Percentiles rank a stretch among this genome's conserved stretches.
phyloP scores from a whole-genome alignment of 441 rosid genomes.

The Adansonia gregorii region DNA sequence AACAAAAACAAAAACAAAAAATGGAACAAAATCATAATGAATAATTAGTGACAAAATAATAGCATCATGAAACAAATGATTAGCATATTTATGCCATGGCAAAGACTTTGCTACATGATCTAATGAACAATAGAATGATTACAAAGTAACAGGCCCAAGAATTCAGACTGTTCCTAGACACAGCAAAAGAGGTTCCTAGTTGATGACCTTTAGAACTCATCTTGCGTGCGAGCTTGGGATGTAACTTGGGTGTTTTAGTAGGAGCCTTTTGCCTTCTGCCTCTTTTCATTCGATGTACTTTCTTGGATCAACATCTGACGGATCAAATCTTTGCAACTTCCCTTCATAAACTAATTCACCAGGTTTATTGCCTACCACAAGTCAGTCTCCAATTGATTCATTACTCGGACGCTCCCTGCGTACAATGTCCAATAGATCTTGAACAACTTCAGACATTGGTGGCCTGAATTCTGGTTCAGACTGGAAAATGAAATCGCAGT shows the following conservation, averaged over 20 bases:
- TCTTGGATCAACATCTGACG: slow-evolving; percentile 15
- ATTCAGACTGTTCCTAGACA: slow-evolving; percentile 25
- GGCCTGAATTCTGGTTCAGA: slow-evolving; percentile 85
- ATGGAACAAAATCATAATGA: slow-evolving; percentile 38
- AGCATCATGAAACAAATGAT: slow-evolving; percentile 38
- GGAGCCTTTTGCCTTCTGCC: slow-evolving; percentile 25
- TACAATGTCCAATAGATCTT: slow-evolving; percentile 83
- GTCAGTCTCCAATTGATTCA: slow-evolving; percentile 48
- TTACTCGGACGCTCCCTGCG: slow-evolving; percentile 63
- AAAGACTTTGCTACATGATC: slow-evolving; percentile 26
- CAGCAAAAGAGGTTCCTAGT: slow-evolving; percentile 6
- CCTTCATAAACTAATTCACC: slow-evolving; percentile 31
- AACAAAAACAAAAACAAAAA: neutral
- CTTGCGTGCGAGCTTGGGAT: slow-evolving; percentile 17
- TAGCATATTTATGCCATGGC: slow-evolving; percentile 32
- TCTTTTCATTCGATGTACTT: slow-evolving; percentile 21
- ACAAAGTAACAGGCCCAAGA: slow-evolving; percentile 32
- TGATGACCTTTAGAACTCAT: slow-evolving; percentile 20
- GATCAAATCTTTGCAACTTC: slow-evolving; percentile 16
- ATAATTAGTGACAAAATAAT: slow-evolving; percentile 40
- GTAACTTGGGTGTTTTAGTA: slow-evolving; percentile 24
- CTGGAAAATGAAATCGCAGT: slow-evolving; percentile 42
- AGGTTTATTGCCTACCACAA: neutral
- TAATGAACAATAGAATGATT: slow-evolving; percentile 35
- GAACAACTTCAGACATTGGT: slow-evolving; percentile 89